Percentiles rank a stretch among this genome's conserved stretches.
phyloP scores from a whole-genome alignment of 1,284 basidiomycete genomes.

The Inonotus hispidus region DNA sequence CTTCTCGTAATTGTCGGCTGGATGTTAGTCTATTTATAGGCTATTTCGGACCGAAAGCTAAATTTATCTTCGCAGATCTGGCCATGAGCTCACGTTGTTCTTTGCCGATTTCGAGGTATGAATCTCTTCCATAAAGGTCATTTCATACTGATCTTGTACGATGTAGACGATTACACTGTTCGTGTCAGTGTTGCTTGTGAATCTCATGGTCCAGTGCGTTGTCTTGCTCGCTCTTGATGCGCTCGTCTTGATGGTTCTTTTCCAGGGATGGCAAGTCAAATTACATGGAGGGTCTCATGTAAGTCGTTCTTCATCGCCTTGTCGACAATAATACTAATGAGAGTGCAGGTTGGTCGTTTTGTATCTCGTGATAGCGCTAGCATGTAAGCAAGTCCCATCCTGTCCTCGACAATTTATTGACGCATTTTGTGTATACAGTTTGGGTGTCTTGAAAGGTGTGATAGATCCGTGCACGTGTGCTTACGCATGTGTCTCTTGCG shows the following conservation, averaged over 20 bases:
- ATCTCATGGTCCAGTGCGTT: slow-evolving; percentile 69
- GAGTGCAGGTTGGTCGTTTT: slow-evolving; percentile 38
- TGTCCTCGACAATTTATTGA: not conserved
- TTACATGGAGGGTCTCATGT: slow-evolving; percentile 84
- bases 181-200: slow-evolving; percentile 79
- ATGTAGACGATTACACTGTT: slow-evolving; percentile 77
- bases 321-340: not conserved
- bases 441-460: slow-evolving; percentile 15
- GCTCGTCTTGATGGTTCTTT: not conserved
- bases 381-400: slow-evolving; percentile 22
- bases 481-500: not conserved
- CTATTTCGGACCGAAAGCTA: slow-evolving; percentile 6
- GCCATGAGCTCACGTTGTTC: slow-evolving; percentile 77
- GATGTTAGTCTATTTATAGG: slow-evolving; percentile 43
- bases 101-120: slow-evolving; percentile 74
- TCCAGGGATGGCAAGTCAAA: slow-evolving; percentile 74
- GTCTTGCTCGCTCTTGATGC: slow-evolving; percentile 10
- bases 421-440: slow-evolving; percentile 3
- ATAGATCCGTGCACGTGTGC: not conserved
- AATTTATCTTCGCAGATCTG: slow-evolving; percentile 38
- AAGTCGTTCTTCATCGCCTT: slow-evolving; percentile 16
- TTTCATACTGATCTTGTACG: slow-evolving; percentile 18
- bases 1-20: slow-evolving; percentile 80
- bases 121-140: not conserved
- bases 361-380: slow-evolving; percentile 44